Evolutionary conservation across 805 yeast genomes (phyloP), one percentile per base, ranked within the genome.

Genomic region (Zygosaccharomyces lentus): DNA sequence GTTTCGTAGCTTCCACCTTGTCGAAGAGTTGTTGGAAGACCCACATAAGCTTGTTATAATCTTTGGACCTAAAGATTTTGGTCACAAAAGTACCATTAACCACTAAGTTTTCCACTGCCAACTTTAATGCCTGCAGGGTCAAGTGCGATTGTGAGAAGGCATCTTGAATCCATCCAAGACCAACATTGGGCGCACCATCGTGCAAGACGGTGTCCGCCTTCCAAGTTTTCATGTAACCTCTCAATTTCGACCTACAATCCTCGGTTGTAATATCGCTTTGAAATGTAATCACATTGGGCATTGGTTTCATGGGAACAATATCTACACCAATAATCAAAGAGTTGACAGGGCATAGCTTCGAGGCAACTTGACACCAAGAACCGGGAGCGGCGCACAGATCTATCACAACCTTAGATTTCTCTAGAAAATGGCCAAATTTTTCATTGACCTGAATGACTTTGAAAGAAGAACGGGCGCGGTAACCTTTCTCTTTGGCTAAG

Each of bases 101-200:
- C 25, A 77, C 74, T 60, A 93, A 74, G 67, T 93, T 89, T 68
- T 93, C 99, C 10, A 84, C 96, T 0, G 99, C 99, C 49, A 93
- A 74, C 65, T 84, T 88, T 60, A 93, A 74, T 26, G 98, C 96
- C 71, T 90, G 96, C 55, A 93, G 73, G 25, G 96, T 95, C 57
- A 93, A 80, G 63, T 91, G 98, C 23, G 96, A 88, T 71, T 93
- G 99, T 1, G 98, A 88, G 70, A 87, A 93, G 1, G 99, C 99
- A 80, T 93, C 99, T 68, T 93, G 99, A 16, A 87, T 93, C 99
- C 99, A 93, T n/a, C 96, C 96, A 62, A 93, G 76, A 83, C 99
- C 99, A 58, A 93, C 98, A 62, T 93, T 93, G 25, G 99, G 99
- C 24, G 99, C 99, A 82, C 99, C 99, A 76, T 93, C 99, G 69